Evolutionary conservation across 768 basidiomycete genomes (phyloP).

Genomic region (Tulasnella sp.): DNA sequence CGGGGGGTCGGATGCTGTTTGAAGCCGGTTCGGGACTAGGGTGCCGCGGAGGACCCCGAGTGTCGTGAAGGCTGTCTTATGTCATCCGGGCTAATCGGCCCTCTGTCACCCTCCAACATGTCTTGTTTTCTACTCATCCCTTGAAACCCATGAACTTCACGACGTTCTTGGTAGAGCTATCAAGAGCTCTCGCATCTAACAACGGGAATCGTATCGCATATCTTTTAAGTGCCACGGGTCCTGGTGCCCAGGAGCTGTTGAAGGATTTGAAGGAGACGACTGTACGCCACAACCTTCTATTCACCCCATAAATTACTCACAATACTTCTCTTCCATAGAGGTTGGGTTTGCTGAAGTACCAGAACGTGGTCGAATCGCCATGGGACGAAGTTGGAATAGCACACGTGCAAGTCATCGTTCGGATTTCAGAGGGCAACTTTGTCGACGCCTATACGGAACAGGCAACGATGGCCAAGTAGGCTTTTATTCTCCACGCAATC

Average conservation of each 20-base stretch:
- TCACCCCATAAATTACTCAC: neutral
- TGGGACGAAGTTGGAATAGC: slow-evolving; percentile 87
- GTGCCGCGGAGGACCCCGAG: neutral
- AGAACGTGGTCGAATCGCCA: slow-evolving; percentile 62
- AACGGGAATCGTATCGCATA: slow-evolving; percentile 25
- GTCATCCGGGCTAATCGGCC: neutral
- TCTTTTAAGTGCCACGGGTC: slow-evolving; percentile 23
- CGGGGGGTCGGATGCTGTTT: neutral
- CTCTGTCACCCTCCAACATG: neutral
- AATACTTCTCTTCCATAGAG: slow-evolving; percentile 27
- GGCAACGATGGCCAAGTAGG: slow-evolving; percentile 69
- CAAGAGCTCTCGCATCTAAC: slow-evolving; percentile 25
- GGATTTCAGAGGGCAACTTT: slow-evolving; percentile 62
- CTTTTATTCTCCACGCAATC: slow-evolving; percentile 26
- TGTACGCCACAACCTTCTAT: slow-evolving; percentile 13
- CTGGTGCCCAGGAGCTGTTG: slow-evolving; percentile 24
- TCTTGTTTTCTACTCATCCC: neutral
- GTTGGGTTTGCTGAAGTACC: slow-evolving; percentile 42
- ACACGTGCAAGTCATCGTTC: slow-evolving; percentile 70
- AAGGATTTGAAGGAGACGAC: slow-evolving; percentile 29
- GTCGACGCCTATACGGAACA: slow-evolving; percentile 79
- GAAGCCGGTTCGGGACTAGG: neutral
- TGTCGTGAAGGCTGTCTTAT: neutral
- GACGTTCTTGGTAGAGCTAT: slow-evolving; percentile 28
- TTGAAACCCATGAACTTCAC: slow-evolving; percentile 5